A percentile compares a stretch with the other conserved stretches of the same genome.
Evolutionary conservation across 2,329 filamentous ascomycete genomes (phyloP).

Genomic region (Pestalotiopsis sp.): DNA sequence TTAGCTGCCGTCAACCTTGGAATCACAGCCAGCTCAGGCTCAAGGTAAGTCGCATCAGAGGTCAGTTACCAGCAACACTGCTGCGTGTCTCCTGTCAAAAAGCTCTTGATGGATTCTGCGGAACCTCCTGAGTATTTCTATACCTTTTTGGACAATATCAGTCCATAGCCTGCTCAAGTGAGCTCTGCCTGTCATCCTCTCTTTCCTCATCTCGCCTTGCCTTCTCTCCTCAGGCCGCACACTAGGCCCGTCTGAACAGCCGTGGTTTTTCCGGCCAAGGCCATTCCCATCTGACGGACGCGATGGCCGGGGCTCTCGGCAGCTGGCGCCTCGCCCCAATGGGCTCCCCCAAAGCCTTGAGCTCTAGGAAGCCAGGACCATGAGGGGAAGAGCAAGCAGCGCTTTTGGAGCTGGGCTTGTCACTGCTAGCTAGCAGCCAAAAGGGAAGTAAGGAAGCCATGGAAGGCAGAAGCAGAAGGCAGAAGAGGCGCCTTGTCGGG

Average conservation of each 20-base stretch:
- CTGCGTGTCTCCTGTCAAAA: background rate
- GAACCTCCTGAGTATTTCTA: background rate
- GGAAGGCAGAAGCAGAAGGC: background rate
- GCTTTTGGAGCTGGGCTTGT: background rate
- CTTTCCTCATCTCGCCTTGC: background rate
- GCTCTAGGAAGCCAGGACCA: background rate
- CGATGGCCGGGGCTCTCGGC: background rate
- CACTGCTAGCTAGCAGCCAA: background rate
- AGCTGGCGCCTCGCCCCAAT: background rate
- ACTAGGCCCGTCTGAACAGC: constrained; percentile 8
- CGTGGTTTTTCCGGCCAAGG: constrained; percentile 13
- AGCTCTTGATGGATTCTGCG: background rate
- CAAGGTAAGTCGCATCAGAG: constrained; percentile 11
- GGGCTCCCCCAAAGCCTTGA: background rate
- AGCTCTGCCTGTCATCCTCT: background rate
- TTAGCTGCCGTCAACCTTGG: constrained; percentile 7
- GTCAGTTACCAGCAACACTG: constrained; percentile 2
- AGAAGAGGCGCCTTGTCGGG: background rate
- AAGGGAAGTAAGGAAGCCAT: too few relatives aligned
- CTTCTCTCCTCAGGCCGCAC: constrained; percentile 13
- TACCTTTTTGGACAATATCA: background rate
- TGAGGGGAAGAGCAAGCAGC: background rate
- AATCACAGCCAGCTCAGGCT: background rate
- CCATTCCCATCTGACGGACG: background rate
- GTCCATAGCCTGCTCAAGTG: background rate